phyloP scores from a whole-genome alignment of 106 monocot genomes.

The Apostasia ramifera region DNA sequence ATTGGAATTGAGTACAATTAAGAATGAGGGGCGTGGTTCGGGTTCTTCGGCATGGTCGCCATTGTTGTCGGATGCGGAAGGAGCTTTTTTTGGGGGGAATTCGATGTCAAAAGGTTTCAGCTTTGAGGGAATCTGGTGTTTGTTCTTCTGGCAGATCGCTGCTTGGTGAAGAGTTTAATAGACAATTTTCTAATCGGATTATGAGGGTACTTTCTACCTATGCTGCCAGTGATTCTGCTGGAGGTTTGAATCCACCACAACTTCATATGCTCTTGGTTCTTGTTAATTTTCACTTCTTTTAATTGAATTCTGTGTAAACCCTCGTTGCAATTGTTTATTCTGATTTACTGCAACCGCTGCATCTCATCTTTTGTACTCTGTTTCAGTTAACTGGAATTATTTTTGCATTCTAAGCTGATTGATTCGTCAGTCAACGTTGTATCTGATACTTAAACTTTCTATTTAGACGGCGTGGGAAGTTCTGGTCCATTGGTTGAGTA shows the following conservation, averaged over 20 bases:
- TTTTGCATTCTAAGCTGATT: not conserved
- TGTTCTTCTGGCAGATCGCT: not conserved
- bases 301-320: no score
- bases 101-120: slow-evolving; percentile 1
- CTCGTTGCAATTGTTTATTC: not conserved
- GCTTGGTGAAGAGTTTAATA: slow-evolving; percentile 5
- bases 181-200: not conserved
- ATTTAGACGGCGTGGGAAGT: slow-evolving; percentile 20
- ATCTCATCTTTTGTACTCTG: not conserved
- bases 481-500: slow-evolving; percentile 78
- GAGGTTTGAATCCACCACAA: slow-evolving; percentile 16
- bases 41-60: slow-evolving; percentile 22
- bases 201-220: slow-evolving; percentile 9
- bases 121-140: slow-evolving; percentile 5
- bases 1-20: not conserved
- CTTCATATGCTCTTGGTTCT: not conserved
- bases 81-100: not conserved
- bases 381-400: not conserved
- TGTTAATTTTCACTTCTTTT: not conserved
- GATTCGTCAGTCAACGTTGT: not conserved
- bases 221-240: slow-evolving; percentile 9
- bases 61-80: slow-evolving; percentile 3
- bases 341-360: not conserved
- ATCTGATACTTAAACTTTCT: not conserved
- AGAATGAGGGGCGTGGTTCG: slow-evolving; percentile 29